These are phyloP conservation scores for Boletellus deceptivus DNA, from an alignment of 1,284 basidiomycete species.

Conservation along the genomic window DNA sequence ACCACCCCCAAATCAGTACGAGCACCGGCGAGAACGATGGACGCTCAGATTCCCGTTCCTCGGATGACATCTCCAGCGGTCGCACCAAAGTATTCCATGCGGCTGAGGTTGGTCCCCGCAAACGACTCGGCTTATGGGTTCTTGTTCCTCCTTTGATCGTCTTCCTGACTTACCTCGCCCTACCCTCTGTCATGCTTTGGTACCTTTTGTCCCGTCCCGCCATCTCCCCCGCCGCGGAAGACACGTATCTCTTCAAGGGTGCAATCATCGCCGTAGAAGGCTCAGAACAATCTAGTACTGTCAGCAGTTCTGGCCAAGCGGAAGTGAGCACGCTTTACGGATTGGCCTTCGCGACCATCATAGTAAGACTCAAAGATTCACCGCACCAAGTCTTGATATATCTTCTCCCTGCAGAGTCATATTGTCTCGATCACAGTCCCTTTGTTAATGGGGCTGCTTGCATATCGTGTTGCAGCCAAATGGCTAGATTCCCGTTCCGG, in stretches of 20 bases:
- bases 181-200: constrained; percentile 2
- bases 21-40: too few relatives aligned
- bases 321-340: constrained; percentile 2
- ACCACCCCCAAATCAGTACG: too few relatives aligned
- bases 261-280: constrained; percentile 4
- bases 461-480: background rate
- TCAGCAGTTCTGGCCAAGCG: background rate
- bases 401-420: background rate
- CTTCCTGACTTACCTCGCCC: background rate
- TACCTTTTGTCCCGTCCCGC: constrained; percentile 1
- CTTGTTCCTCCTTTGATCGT: background rate
- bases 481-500: background rate
- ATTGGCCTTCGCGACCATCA: constrained; percentile 2
- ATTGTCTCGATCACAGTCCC: constrained; percentile 1
- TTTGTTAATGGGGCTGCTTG: constrained; percentile 1
- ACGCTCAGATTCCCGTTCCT: background rate
- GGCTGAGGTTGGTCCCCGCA: background rate
- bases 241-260: constrained; percentile 2
- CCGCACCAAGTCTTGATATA: background rate
- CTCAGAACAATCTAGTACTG: background rate
- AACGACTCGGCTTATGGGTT: background rate
- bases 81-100: background rate
- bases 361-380: background rate
- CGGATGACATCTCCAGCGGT: background rate
- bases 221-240: constrained; percentile 1